Conservation (phyloP, 257 asterid genomes). For the Verbena officinalis region DNA sequence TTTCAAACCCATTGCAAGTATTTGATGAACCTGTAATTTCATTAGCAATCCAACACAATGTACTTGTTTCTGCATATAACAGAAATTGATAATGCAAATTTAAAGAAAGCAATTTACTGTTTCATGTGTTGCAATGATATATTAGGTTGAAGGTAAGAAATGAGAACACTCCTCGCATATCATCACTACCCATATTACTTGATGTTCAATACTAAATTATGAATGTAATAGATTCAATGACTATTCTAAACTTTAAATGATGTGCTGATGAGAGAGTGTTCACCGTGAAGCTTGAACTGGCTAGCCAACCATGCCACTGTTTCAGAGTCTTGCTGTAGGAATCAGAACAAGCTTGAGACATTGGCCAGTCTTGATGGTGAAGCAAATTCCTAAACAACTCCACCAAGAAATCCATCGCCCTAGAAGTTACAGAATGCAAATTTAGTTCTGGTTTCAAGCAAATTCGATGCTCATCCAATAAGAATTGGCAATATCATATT, state of each 20-base stretch:
- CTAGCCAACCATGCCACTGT: slow-evolving; percentile 97
- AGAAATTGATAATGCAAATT: neutral
- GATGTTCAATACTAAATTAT: slow-evolving; percentile 4
- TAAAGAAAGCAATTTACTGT: slow-evolving; percentile 8
- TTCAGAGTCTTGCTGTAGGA: slow-evolving; percentile 84
- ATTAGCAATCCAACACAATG: slow-evolving; percentile 11
- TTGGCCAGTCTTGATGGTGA: slow-evolving; percentile 82
- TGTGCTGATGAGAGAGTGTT: slow-evolving; percentile 23
- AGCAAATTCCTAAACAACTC: slow-evolving; percentile 75
- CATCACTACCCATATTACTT: slow-evolving; percentile 6
- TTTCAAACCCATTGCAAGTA: slow-evolving; percentile 15
- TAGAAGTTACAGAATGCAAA: slow-evolving; percentile 32
- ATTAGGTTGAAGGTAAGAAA: too few species aligned
- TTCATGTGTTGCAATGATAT: neutral
- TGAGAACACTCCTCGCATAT: slow-evolving; percentile 1
- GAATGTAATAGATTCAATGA: slow-evolving; percentile 3
- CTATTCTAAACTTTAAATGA: slow-evolving; percentile 17
- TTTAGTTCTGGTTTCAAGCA: slow-evolving; percentile 7
- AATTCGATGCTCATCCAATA: slow-evolving; percentile 17
- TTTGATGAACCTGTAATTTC: neutral
- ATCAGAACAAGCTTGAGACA: slow-evolving; percentile 90
- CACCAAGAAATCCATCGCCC: slow-evolving; percentile 98
- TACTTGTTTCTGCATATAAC: neutral
- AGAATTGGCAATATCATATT: slow-evolving; percentile 3
- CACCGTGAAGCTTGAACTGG: slow-evolving; percentile 94